Evolutionary conservation across 805 yeast species (phyloP).

Genomic region (Groenewaldozyma salmanticensis): DNA sequence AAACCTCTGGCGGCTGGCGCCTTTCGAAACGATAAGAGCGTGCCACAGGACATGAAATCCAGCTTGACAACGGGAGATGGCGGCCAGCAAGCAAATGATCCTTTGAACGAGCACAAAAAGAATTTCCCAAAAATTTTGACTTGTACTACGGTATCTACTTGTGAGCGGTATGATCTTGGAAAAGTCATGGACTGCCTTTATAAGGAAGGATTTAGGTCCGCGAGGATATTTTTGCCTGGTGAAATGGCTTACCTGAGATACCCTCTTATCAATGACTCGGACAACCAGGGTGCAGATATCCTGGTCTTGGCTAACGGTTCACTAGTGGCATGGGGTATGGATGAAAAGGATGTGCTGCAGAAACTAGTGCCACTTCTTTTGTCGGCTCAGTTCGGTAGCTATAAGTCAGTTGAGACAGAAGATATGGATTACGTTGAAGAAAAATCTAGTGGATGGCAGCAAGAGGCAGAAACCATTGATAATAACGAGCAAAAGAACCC

Average conservation of each 20-base stretch:
- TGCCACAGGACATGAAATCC: no score
- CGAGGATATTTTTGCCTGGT: conserved; percentile 43
- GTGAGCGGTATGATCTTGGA: conserved; percentile 59
- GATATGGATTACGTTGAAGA: conserved; percentile 72
- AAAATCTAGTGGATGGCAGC: conserved; percentile 19
- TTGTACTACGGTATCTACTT: conserved; percentile 62
- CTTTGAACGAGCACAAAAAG: no score
- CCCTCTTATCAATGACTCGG: conserved; percentile 25
- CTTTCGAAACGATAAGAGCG: no score
- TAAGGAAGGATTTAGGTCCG: conserved; percentile 28
- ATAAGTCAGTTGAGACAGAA: conserved; percentile 56
- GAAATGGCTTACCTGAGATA: conserved; percentile 54
- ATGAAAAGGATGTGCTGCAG: conserved; percentile 40
- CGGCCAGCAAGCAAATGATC: no score
- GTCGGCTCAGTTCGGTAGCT: conserved; percentile 39
- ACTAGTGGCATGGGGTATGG: conserved; percentile 73
- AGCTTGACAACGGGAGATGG: no score
- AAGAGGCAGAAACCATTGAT: no score
- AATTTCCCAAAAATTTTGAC: conserved; percentile 25
- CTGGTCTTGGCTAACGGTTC: conserved; percentile 71
- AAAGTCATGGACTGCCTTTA: conserved; percentile 33
- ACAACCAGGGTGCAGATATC: conserved; percentile 42
- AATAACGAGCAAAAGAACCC: background rate
- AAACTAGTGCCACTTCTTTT: conserved; percentile 37
- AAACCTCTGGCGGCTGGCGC: no score